phyloP scores from a whole-genome alignment of 768 basidiomycete species.

The Mycena kentingensis region DNA sequence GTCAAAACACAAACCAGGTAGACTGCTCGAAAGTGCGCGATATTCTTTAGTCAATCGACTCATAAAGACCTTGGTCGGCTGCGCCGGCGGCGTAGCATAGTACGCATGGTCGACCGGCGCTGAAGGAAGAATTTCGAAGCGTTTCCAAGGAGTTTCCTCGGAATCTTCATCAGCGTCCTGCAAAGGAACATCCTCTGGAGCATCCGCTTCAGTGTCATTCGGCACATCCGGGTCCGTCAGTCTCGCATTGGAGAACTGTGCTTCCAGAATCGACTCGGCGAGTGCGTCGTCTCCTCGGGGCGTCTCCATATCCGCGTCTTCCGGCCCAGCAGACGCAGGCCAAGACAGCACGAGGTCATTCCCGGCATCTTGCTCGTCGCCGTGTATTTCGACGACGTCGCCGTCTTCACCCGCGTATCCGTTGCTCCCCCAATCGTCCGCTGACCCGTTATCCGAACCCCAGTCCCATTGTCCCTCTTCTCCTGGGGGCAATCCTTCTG shows the following conservation, averaged over 20 bases:
- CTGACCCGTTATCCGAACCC: constrained; percentile 41
- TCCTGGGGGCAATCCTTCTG: constrained; percentile 47
- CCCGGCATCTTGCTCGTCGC: constrained; percentile 8
- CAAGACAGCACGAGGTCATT: background rate
- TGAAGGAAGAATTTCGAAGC: constrained; percentile 77
- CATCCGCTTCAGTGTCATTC: constrained; percentile 28
- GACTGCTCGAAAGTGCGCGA: constrained; percentile 69
- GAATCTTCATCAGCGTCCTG: constrained; percentile 32
- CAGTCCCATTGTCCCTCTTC: constrained; percentile 48
- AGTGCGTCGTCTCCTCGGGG: background rate
- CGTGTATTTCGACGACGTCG: constrained; percentile 19
- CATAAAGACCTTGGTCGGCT: constrained; percentile 74
- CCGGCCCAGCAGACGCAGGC: background rate
- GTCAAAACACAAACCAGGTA: constrained; percentile 66
- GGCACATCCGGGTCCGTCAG: constrained; percentile 28
- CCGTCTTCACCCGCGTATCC: constrained; percentile 34
- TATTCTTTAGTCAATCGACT: constrained; percentile 83
- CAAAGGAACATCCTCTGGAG: constrained; percentile 14
- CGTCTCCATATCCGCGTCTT: background rate
- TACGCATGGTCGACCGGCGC: constrained; percentile 87
- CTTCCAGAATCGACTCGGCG: too few species aligned
- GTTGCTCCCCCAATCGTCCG: constrained; percentile 41
- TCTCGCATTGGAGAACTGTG: background rate
- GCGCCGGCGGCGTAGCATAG: constrained; percentile 56
- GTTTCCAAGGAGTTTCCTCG: constrained; percentile 63